These are phyloP conservation scores for Starmerella davenportii DNA, from an alignment of 805 yeast genomes.

Conservation along the genomic window DNA sequence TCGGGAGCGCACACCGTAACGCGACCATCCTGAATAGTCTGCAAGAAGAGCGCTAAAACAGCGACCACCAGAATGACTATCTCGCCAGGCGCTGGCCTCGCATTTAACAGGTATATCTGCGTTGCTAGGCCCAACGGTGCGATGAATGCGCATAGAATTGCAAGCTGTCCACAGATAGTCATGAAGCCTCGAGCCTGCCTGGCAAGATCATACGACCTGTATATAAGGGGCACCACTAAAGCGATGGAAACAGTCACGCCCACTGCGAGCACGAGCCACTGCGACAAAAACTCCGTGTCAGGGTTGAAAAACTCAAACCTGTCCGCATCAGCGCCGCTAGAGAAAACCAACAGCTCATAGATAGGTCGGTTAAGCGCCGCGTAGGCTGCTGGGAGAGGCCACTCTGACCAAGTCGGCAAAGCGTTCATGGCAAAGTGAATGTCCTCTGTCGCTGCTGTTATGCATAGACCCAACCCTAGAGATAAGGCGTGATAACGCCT, in stretches of 20 bases:
- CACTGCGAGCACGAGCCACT: slow-evolving; percentile 10
- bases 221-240: slow-evolving; percentile 8
- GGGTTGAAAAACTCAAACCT: slow-evolving; percentile 12
- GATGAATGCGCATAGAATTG: slow-evolving; percentile 8
- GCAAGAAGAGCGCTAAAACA: slow-evolving; percentile 7
- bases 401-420: no score
- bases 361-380: no score
- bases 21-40: slow-evolving; percentile 17
- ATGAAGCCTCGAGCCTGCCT: slow-evolving; percentile 9
- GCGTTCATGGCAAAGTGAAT: no score
- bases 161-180: slow-evolving; percentile 13
- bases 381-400: no score
- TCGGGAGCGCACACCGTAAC: slow-evolving; percentile 14
- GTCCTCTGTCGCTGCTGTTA: no score
- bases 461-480: no score
- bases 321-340: no score
- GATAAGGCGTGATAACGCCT: no score
- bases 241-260: slow-evolving; percentile 8
- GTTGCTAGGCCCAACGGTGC: slow-evolving; percentile 2
- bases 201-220: slow-evolving; percentile 5
- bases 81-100: slow-evolving; percentile 8
- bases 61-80: slow-evolving; percentile 6
- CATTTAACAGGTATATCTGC: not conserved
- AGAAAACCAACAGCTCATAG: no score
- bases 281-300: slow-evolving; percentile 14